phyloP scores from a whole-genome alignment of 2,329 filamentous ascomycete species.

The Cryphonectria carpinicola region DNA sequence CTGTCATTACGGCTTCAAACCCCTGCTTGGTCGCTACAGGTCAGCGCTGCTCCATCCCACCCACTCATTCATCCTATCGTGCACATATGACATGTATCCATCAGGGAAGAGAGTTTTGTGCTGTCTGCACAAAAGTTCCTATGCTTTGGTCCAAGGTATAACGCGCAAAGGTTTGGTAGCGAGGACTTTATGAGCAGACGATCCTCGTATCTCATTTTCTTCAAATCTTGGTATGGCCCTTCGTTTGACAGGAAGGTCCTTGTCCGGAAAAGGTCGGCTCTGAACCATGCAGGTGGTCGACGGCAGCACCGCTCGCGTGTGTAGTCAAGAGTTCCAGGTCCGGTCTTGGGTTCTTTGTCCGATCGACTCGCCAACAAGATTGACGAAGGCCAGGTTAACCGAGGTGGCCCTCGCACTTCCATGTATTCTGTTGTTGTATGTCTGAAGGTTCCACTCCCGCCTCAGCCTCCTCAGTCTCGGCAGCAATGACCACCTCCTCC shows the following conservation, averaged over 20 bases:
- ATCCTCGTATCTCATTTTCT: background rate
- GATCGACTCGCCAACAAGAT: conserved; percentile 2
- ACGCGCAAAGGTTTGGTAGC: background rate
- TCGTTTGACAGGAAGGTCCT: background rate
- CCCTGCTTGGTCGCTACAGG: conserved; percentile 10
- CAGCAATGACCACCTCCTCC: background rate
- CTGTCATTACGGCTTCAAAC: conserved; percentile 21
- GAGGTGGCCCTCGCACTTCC: background rate
- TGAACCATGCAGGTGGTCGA: background rate
- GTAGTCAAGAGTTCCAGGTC: background rate
- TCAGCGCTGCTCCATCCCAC: background rate
- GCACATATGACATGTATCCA: background rate
- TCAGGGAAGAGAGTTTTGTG: background rate
- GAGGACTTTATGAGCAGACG: background rate
- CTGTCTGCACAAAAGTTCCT: conserved; percentile 12
- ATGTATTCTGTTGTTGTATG: background rate
- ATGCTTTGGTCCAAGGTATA: background rate
- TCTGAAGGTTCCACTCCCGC: background rate
- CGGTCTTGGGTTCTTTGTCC: background rate
- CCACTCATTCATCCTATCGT: background rate
- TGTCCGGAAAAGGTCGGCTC: background rate
- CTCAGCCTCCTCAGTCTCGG: background rate
- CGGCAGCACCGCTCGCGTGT: background rate
- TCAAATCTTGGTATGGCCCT: background rate
- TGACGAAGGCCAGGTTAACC: background rate